Base-by-base conservation (phyloP, 1,284 basidiomycete genomes). In the Rhizopogon hawkerae region DNA sequence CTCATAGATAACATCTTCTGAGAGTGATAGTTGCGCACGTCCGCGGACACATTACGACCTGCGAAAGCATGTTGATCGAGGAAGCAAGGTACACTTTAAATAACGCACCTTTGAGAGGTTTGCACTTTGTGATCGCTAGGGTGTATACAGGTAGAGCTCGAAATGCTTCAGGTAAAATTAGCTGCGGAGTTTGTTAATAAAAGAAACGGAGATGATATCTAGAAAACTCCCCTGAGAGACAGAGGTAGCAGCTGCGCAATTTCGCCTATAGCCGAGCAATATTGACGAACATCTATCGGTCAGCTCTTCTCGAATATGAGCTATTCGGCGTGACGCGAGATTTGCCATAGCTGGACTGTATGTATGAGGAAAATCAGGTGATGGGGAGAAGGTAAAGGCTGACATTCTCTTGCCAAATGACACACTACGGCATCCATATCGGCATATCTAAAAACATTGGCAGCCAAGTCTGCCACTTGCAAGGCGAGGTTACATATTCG, bases 141-240 rank as follows among this genome's bases (percentile, higher is more conserved):
- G 81, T 79, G 62, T 89, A 95, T 13, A 94, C 73, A 0, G 94
- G 92, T 47, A 98, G 75, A 1, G 89, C 78, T 65, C 90, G 89
- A 76, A 94, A 95, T 1, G 86, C 85, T 68, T 98, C 96, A 1
- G 96, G 96, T 31, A 98, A 80, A 56, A 99, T 90, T 50, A 98
- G 70, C 89, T 95, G 56, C 3, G 47, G 29, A 44, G 37, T 11
- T 34, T 52, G 42, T 67, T 26, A 46, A 51, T 52, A 9, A 45
- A 26, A 45, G 8, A 42, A 23, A 33, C 3, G 9, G 35, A 33
- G 23, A 36, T 44, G 26, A 36, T 38, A 16, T 18, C 16, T 23
- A 41, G 26, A 16, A 23, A 14, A 48, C 51, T 55, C 55, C 92
- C 91, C 74, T 97, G 95, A 5, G 89, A 87, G 0, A 79, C 73